A percentile compares a stretch with the other conserved stretches of the same genome.
These are phyloP conservation scores for Tylopilus orsonianus DNA, from an alignment of 1,284 basidiomycete species.

Conservation along the genomic window DNA sequence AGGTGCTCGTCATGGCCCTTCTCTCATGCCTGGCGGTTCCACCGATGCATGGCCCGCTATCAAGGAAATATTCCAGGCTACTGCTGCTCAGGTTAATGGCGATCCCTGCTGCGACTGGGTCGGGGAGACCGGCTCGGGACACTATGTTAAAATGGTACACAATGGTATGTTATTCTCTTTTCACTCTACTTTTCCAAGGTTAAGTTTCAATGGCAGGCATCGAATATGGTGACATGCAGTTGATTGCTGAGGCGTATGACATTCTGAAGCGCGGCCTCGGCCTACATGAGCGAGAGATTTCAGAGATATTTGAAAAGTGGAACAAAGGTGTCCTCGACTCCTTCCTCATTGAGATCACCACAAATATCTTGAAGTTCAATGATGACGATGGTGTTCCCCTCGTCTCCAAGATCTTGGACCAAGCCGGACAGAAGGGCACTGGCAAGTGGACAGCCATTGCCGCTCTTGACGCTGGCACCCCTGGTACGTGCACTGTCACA, in stretches of 20 bases:
- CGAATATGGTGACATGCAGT: constrained; percentile 99
- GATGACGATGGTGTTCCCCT: constrained; percentile 93
- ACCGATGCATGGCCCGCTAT: constrained; percentile 93
- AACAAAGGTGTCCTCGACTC: constrained; percentile 99
- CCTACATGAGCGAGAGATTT: constrained; percentile 82
- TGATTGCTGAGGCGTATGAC: constrained; percentile 98
- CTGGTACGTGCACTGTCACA: constrained; percentile 50
- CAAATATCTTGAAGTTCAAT: constrained; percentile 94
- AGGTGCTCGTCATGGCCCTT: constrained; percentile 96
- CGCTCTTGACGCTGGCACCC: constrained; percentile 93
- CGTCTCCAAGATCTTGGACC: constrained; percentile 91
- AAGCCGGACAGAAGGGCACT: constrained; percentile 99
- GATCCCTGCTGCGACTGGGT: constrained; percentile 99
- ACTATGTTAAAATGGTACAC: constrained; percentile 99
- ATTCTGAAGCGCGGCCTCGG: constrained; percentile 97
- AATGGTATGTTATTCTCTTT: constrained; percentile 61
- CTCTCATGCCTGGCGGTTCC: constrained; percentile 99
- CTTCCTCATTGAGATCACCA: constrained; percentile 98
- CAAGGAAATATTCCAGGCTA: constrained; percentile 99
- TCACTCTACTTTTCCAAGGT: constrained; percentile 14
- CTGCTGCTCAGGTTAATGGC: constrained; percentile 92
- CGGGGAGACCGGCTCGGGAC: constrained; percentile 90
- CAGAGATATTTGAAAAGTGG: constrained; percentile 89
- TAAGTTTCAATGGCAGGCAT: constrained; percentile 59
- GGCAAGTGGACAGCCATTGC: constrained; percentile 99